Base-by-base conservation (phyloP, 2,329 filamentous ascomycete genomes). In the Corniculantispora saksenae region DNA sequence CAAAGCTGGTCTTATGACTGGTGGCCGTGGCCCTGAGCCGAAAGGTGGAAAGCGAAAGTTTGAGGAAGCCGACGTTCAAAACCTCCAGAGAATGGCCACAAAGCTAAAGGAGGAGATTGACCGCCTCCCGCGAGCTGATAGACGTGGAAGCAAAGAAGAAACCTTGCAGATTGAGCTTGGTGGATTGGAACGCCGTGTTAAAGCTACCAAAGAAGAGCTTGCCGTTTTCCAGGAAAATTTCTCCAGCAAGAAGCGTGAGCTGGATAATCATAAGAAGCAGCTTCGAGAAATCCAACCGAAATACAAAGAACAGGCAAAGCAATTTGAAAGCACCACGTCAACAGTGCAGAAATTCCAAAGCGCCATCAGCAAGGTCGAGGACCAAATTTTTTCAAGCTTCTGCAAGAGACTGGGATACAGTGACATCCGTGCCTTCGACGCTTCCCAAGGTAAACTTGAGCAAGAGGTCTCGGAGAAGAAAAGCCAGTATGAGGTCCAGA, bases 1-100 rank as follows among this genome's bases (percentile, higher is more conserved):
- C 81, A 98, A 98, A 76, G 93, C 92, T 54, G 95, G 95, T 73
- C 84, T 96, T 61, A 98, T 99, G 91, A 98, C 95, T 57, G 95
- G 95, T 83, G 95, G 95, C 69, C 91, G 93, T 67, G 90, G 93
- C 35, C 89, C 89, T 1, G 87, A 91, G 54, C 86, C 89, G 55
- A 92, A 91, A 75, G 88, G 89, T 63, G 87, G 86, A 66, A 91
- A 93, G 69, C 90, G 93, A 65, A 87, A 91, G 61, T 98, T 96
- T 79, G 94, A 97, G 72, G 94, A 97, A 71, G 87, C 91, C 9
- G 93, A 97, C 70, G 88, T 97, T 35, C 92, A 97, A 69, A 92
- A 92, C 66, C 82, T 97, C n/a, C 86, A 90, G 71, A 89, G 89
- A 68, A 83, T 92, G 70, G 90, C 88, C 64, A 87, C 92, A 66